These are phyloP conservation scores for Acrodontium crateriforme DNA, from an alignment of 2,329 filamentous ascomycete genomes.

Conservation along the genomic window DNA sequence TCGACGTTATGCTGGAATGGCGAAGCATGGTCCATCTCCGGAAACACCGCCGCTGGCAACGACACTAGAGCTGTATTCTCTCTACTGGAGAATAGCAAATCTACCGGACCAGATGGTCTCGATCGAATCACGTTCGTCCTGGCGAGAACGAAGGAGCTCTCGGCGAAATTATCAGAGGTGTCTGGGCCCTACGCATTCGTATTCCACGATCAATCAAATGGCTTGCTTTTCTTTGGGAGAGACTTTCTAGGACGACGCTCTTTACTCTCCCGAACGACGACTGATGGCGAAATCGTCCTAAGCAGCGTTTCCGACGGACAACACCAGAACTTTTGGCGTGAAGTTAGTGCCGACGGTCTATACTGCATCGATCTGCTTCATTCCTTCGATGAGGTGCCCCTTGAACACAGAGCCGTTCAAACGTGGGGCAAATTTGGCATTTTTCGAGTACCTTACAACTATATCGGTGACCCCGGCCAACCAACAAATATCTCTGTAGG, in stretches of 20 bases:
- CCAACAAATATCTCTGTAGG: conserved; percentile 12
- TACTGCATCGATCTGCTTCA: conserved; percentile 51
- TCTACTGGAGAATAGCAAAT: conserved; percentile 28
- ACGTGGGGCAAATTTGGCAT: conserved; percentile 1
- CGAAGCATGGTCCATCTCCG: conserved; percentile 71
- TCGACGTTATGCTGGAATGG: conserved; percentile 92
- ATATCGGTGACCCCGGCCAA: conserved; percentile 2
- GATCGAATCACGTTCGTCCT: background rate
- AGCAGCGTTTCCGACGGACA: conserved; percentile 55
- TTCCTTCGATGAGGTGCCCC: background rate
- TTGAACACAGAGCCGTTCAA: conserved; percentile 1
- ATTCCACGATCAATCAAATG: conserved; percentile 53
- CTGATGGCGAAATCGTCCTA: conserved; percentile 42
- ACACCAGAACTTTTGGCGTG: conserved; percentile 45
- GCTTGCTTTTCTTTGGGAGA: conserved; percentile 63
- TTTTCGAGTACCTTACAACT: conserved; percentile 8
- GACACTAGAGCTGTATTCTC: conserved; percentile 61
- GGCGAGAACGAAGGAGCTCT: too few relatives aligned
- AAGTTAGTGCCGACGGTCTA: conserved; percentile 75
- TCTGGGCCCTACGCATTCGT: conserved; percentile 79
- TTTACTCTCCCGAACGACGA: conserved; percentile 44
- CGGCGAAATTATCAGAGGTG: conserved; percentile 10
- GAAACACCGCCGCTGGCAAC: conserved; percentile 51
- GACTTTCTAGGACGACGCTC: conserved; percentile 82
- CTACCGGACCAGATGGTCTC: background rate